These are phyloP conservation scores for Arthrocladium fulminans DNA, from an alignment of 2,329 filamentous ascomycete species.

Conservation along the genomic window DNA sequence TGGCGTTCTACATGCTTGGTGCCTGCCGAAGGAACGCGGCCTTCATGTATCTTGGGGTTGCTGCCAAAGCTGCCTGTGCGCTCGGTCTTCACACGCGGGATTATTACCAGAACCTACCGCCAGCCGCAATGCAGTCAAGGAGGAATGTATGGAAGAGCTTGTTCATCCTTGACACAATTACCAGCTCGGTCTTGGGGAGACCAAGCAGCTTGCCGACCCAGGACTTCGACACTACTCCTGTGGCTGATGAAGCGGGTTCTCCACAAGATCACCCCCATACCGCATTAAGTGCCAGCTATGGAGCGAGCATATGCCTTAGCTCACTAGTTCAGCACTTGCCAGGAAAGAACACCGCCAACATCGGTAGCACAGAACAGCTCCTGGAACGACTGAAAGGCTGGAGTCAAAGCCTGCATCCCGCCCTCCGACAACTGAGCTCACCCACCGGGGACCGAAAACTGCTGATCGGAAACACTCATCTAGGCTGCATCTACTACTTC, in stretches of 20 bases:
- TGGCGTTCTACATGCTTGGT: conserved; percentile 53
- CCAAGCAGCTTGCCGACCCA: conserved; percentile 31
- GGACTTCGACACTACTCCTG: conserved; percentile 22
- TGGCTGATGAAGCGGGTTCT: conserved; percentile 19
- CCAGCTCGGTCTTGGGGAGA: conserved; percentile 42
- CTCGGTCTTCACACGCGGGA: conserved; percentile 45
- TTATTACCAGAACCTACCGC: conserved; percentile 22
- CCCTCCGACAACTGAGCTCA: conserved; percentile 24
- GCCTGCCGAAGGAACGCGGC: conserved; percentile 52
- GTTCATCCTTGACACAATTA: conserved; percentile 40
- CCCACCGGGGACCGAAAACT: conserved; percentile 26
- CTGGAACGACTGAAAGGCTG: conserved; percentile 38
- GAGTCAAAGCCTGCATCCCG: conserved; percentile 36
- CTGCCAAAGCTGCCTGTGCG: conserved; percentile 48
- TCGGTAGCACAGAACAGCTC: conserved; percentile 31
- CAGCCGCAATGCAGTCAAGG: conserved; percentile 22
- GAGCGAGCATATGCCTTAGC: conserved; percentile 37
- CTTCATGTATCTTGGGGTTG: conserved; percentile 56
- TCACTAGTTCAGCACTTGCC: conserved; percentile 38
- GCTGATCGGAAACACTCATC: conserved; percentile 44
- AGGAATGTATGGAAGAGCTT: conserved; percentile 41
- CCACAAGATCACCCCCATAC: conserved; percentile 20
- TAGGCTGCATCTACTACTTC: conserved; percentile 52
- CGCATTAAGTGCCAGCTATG: conserved; percentile 21
- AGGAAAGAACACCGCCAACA: conserved; percentile 29